A percentile compares a stretch with the other conserved stretches of the same genome.
Conservation (phyloP, 306 rosid species). For the Prunus dulcis region DNA sequence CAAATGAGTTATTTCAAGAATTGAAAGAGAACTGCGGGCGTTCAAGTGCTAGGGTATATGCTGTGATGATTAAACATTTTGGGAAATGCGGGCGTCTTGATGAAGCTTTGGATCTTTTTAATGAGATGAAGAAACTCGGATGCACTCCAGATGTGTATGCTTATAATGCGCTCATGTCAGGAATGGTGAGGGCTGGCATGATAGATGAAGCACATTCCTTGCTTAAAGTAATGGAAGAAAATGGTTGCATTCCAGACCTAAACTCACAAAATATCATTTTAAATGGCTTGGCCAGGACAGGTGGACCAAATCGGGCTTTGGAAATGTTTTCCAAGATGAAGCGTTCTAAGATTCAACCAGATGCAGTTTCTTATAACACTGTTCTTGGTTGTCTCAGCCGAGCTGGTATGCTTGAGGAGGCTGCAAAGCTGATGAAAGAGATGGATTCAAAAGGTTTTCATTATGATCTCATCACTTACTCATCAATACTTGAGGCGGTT, state of each 20-base stretch:
- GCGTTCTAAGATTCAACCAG: constrained; percentile 57
- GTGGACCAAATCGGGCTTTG: constrained; percentile 72
- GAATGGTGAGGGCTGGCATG: constrained; percentile 80
- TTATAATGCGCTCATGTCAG: constrained; percentile 93
- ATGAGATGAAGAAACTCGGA: constrained; percentile 81
- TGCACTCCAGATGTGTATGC: constrained; percentile 79
- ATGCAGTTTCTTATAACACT: constrained; percentile 82
- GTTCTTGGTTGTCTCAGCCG: constrained; percentile 81
- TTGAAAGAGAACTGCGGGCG: constrained; percentile 82
- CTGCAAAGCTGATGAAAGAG: constrained; percentile 87
- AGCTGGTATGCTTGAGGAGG: constrained; percentile 90
- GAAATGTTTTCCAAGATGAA: constrained; percentile 76
- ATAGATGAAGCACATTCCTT: constrained; percentile 69
- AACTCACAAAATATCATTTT: constrained; percentile 80
- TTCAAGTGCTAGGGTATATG: constrained; percentile 92
- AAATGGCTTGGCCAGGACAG: constrained; percentile 70
- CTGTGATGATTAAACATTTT: constrained; percentile 91
- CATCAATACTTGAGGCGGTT: constrained; percentile 93
- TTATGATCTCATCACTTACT: constrained; percentile 77
- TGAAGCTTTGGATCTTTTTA: constrained; percentile 71
- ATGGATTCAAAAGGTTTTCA: constrained; percentile 71
- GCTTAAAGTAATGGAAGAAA: constrained; percentile 75
- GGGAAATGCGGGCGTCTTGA: constrained; percentile 77
- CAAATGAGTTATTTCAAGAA: constrained; percentile 86
- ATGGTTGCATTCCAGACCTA: constrained; percentile 66